Conservation (phyloP, 345 rosid genomes). For the Gossypium longicalyx region DNA sequence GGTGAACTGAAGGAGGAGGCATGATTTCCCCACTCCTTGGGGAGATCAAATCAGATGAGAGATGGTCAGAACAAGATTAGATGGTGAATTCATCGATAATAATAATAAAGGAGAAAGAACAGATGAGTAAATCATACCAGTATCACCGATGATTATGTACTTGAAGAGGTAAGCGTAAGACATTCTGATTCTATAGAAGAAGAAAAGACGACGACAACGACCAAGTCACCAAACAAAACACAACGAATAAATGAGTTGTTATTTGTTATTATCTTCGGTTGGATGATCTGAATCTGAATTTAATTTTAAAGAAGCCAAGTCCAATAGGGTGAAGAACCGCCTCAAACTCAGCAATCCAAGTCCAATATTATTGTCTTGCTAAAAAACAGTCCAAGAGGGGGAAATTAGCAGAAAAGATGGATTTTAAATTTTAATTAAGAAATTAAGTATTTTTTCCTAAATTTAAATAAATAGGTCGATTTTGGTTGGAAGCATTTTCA, state of each 20-base stretch:
- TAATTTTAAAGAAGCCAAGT: too few species aligned
- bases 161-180: constrained; percentile 4
- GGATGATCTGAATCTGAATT: too few species aligned
- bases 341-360: too few species aligned
- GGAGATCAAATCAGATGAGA: neutral
- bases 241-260: neutral
- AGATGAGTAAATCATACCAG: constrained; percentile 17
- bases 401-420: too few species aligned
- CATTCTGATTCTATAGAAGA: neutral
- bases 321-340: too few species aligned
- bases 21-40: constrained; percentile 89
- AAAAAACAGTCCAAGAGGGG: too few species aligned
- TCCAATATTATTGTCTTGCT: too few species aligned
- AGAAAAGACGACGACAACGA: neutral
- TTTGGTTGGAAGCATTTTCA: too few species aligned
- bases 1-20: constrained; percentile 92
- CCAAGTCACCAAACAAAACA: neutral
- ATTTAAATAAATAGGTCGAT: too few species aligned
- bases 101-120: neutral
- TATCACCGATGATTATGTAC: constrained; percentile 18
- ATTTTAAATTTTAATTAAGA: too few species aligned
- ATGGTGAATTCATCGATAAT: neutral
- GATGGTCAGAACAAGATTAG: neutral
- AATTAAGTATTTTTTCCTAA: too few species aligned
- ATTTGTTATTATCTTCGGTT: too few species aligned